Evolutionary conservation across 768 basidiomycete species (phyloP), one percentile per base, ranked within the genome.

Genomic region (Mrakia blollopis): DNA sequence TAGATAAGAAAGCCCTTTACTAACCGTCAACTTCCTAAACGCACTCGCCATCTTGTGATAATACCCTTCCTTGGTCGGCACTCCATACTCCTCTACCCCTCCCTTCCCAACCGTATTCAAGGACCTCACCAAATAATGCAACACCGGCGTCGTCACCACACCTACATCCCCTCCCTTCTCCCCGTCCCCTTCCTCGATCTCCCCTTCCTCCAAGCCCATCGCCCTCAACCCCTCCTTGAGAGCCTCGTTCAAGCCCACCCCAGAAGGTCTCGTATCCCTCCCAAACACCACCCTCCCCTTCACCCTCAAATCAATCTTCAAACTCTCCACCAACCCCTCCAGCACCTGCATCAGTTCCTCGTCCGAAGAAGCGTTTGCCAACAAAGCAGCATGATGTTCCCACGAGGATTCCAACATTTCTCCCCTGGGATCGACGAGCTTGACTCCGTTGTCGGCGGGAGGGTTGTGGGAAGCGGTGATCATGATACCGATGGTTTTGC

Each of bases 381-480:
- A 85, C 10, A 85, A 84, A 14, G 97, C 96, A 8, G 95, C 94
- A 83, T 95, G 89, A 1, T 82, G 81, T 83, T 99, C 97, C 97
- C 97, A 99, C 54, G 91, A 87, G 2, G 91, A 86, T 82, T 97
- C 92, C 14, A 99, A 87, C 97, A 99, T 99, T 84, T 99, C 96
- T 30, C 97, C 97, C 21, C 89, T 90, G 30, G 97, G 93, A 85
- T 99, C 97, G 54, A 99, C 94, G 54, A 99, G 88, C 85, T 99
- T 99, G 79, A 98, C 97, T 39, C 97, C 97, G 83, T 99, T 99
- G 83, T 99, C 97, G 28, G 67, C 94, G 97, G 81, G 95, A n/a
- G 97, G 96, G 83, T 99, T 99, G 84, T 99, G 97, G n/a, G 94
- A 96, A 3, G 97, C 97, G 52, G 97, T 99, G 82, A 99, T 91